These are phyloP conservation scores for Colletotrichum plurivorum DNA, from an alignment of 2,329 filamentous ascomycete genomes.

Conservation along the genomic window DNA sequence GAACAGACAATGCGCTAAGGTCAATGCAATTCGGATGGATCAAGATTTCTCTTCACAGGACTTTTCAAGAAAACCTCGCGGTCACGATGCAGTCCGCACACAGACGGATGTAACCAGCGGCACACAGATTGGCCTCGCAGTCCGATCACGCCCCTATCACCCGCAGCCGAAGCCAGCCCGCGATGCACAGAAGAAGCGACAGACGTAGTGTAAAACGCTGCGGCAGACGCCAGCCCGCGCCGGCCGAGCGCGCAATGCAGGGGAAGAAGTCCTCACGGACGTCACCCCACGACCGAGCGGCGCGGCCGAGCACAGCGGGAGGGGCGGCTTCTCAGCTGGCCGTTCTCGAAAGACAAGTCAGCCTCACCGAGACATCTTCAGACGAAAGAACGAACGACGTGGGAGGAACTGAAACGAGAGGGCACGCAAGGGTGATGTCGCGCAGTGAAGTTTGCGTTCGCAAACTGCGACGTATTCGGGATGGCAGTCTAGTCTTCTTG, in stretches of 20 bases:
- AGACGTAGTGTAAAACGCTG: not conserved
- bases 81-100: no score
- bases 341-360: constrained; percentile 10
- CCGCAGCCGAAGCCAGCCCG: not conserved
- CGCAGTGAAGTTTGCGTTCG: not conserved
- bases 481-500: not conserved
- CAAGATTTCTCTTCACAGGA: no score
- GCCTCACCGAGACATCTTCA: constrained; percentile 13
- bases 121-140: not conserved
- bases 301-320: not conserved
- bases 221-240: not conserved
- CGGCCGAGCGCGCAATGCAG: constrained; percentile 12
- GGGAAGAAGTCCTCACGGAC: not conserved
- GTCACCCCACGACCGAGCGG: constrained; percentile 14
- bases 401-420: not conserved
- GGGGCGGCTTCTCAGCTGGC: not conserved
- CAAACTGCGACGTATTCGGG: constrained; percentile 21
- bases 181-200: constrained; percentile 6
- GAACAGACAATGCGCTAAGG: no score
- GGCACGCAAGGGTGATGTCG: constrained; percentile 13
- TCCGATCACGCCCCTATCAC: not conserved
- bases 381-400: constrained; percentile 18
- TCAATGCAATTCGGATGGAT: no score
- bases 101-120: no score
- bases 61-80: no score